These are phyloP conservation scores for Leptographium wingfieldii DNA, from an alignment of 2,329 filamentous ascomycete species.

Conservation along the genomic window DNA sequence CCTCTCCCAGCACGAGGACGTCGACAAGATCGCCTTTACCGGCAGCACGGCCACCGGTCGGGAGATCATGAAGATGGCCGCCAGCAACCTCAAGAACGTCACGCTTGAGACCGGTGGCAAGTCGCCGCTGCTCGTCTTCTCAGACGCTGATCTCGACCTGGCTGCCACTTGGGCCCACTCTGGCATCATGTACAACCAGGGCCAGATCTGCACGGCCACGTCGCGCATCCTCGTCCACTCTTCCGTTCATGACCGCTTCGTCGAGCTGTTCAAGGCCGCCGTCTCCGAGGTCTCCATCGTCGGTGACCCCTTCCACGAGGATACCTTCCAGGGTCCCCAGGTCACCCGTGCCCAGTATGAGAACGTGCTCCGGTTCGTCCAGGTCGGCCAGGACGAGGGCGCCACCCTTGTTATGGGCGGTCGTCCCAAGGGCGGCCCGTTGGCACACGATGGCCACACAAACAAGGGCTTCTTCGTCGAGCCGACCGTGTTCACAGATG, in stretches of 20 bases:
- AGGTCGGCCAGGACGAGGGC: constrained; percentile 52
- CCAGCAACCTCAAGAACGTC: constrained; percentile 47
- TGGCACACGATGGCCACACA: constrained; percentile 30
- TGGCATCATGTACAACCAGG: constrained; percentile 43
- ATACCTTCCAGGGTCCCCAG: constrained; percentile 58
- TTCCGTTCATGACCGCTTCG: constrained; percentile 44
- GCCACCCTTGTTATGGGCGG: constrained; percentile 50
- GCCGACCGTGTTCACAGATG: constrained; percentile 23
- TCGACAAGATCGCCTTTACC: constrained; percentile 63
- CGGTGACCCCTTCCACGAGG: constrained; percentile 54
- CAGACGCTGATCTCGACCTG: constrained; percentile 48
- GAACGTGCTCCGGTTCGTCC: constrained; percentile 52
- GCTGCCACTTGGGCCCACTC: constrained; percentile 40
- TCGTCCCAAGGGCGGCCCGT: constrained; percentile 21
- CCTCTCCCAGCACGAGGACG: constrained; percentile 47
- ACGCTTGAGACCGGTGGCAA: constrained; percentile 52
- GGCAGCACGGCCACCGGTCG: constrained; percentile 56
- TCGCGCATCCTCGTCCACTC: constrained; percentile 50
- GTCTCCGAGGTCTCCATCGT: constrained; percentile 45
- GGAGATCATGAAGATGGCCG: constrained; percentile 60
- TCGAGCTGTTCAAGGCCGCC: constrained; percentile 47
- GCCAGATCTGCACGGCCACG: constrained; percentile 49
- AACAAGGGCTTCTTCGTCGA: constrained; percentile 24
- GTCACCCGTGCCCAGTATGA: constrained; percentile 57
- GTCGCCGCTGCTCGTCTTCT: constrained; percentile 47